Evolutionary conservation across 805 yeast genomes (phyloP), one percentile per base, ranked within the genome.

Genomic region (Candida nitratophila): DNA sequence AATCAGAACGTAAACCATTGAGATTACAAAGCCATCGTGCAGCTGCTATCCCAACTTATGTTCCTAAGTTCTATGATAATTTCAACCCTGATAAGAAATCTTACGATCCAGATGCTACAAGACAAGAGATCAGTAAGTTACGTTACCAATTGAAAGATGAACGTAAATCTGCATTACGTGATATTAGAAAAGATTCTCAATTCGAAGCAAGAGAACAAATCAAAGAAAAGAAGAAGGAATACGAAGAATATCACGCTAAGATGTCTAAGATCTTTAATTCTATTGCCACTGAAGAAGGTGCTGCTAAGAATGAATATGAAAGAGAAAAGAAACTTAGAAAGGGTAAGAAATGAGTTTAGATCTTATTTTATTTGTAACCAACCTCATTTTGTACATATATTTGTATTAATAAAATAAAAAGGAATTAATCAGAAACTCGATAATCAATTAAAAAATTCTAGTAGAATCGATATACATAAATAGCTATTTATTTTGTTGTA

Each of bases 21-120:
- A 69, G 79, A 15, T 72, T 93, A 49, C 99, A 93, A 66, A 68
- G 77, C 8, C 97, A 90, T 68, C 79, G 77, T 57, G 88, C 95
- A 21, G 60, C 93, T 44, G 85, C 96, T 3, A 85, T 93, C 57
- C 82, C 89, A 35, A 76, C 96, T 2, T 76, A 76, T 56, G 84
- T 89, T 32, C 99, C 99, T 51, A 82, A 86, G 65, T 93, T 84
- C 61, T 97, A 91, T 66, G 98, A 88, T 57, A 88, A 89, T 71
- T 93, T 83, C 77, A 91, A 90, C 68, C 96, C 96, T 45, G 96
- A 88, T 60, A 86, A 81, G 77, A 90, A 86, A 68, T 86, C 95
- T 9, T 85, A 88, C 63, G 96, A 91, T 62, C 76, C 84, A 42
- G 85, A 90, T 61, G 74, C 81, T 53, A 81, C 83, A 47, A 76